Evolutionary conservation across 768 basidiomycete species (phyloP).

Genomic region (Xerocomellus amylosporus): DNA sequence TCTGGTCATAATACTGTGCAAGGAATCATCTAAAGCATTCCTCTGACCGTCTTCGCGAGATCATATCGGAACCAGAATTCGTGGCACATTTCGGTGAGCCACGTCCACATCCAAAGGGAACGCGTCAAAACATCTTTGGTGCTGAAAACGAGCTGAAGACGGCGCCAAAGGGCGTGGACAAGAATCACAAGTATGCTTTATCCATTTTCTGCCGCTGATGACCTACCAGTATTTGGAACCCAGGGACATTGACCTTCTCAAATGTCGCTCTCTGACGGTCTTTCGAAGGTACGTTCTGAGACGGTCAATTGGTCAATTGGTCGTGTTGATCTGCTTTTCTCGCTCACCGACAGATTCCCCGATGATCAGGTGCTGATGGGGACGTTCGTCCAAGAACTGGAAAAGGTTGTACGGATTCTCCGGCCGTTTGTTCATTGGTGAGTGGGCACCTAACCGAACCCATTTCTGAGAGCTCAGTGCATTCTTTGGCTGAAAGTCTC

Average conservation of each 20-base stretch:
- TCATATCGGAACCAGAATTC: conserved; percentile 70
- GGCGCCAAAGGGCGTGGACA: conserved; percentile 87
- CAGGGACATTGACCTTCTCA: conserved; percentile 90
- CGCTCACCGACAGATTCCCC: conserved; percentile 49
- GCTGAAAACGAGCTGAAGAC: conserved; percentile 84
- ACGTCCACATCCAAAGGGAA: conserved; percentile 56
- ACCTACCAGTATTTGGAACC: neutral
- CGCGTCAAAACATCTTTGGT: conserved; percentile 79
- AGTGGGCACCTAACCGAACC: conserved; percentile 18
- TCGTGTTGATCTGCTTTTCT: conserved; percentile 17
- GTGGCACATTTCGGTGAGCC: conserved; percentile 75
- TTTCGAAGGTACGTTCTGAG: conserved; percentile 46
- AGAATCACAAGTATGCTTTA: conserved; percentile 63
- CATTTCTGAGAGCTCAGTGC: neutral
- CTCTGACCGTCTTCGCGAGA: conserved; percentile 56
- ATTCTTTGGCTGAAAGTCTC: conserved; percentile 40
- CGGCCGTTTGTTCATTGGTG: conserved; percentile 81
- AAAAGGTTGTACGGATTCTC: conserved; percentile 51
- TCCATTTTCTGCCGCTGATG: neutral
- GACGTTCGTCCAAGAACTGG: conserved; percentile 62
- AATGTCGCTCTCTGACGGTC: conserved; percentile 77
- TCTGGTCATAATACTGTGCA: neutral
- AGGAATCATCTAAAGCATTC: conserved; percentile 64
- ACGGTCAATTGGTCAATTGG: neutral
- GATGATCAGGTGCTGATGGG: conserved; percentile 70